phyloP scores from a whole-genome alignment of 768 basidiomycete genomes.

The Cystobasidium tubakii region DNA sequence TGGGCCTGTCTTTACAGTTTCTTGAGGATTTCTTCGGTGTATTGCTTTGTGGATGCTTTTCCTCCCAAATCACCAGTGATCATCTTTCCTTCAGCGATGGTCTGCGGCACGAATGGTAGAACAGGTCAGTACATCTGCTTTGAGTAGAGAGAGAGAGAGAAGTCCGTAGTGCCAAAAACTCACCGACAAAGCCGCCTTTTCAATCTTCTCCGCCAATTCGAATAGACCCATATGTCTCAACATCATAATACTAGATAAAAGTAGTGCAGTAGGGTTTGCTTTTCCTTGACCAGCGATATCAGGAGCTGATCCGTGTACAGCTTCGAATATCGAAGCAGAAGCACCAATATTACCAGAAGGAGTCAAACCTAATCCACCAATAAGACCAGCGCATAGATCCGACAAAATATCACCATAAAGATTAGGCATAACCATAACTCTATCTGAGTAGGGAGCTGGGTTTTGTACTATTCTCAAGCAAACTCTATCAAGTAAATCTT shows the following conservation, averaged over 20 bases:
- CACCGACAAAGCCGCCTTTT: conserved; percentile 81
- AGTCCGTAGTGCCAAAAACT: conserved; percentile 47
- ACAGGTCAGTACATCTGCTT: conserved; percentile 1
- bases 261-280: conserved; percentile 98
- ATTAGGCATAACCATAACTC: conserved; percentile 99
- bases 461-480: conserved; percentile 93
- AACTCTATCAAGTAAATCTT: conserved; percentile 92
- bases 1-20: conserved; percentile 39
- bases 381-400: conserved; percentile 97
- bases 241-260: conserved; percentile 97
- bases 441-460: conserved; percentile 84
- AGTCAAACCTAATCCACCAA: conserved; percentile 93
- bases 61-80: conserved; percentile 97
- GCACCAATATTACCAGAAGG: conserved; percentile 61
- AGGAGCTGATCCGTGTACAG: conserved; percentile 98
- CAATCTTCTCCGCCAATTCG: conserved; percentile 70
- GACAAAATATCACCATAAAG: conserved; percentile 52
- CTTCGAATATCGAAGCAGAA: conserved; percentile 99
- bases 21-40: conserved; percentile 43
- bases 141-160: not conserved
- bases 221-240: conserved; percentile 90
- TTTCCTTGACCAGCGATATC: conserved; percentile 92
- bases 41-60: conserved; percentile 64
- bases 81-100: conserved; percentile 89
- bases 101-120: conserved; percentile 54